phyloP scores from a whole-genome alignment of 2,329 filamentous ascomycete species.

The Fusarium fracticaudum region DNA sequence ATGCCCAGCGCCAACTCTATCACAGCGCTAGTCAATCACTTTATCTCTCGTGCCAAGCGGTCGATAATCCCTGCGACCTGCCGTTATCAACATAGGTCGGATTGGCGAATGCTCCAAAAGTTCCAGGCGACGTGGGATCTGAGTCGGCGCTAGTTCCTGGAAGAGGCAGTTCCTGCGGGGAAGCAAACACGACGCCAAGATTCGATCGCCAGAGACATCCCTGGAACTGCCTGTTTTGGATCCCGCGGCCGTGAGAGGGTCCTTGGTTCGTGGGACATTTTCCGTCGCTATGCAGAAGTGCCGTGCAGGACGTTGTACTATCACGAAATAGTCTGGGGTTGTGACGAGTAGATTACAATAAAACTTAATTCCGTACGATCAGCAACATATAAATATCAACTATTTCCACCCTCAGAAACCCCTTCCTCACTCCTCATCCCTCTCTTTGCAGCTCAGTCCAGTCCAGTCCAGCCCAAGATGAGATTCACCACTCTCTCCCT shows the following conservation, averaged over 20 bases:
- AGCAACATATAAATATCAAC: conserved; percentile 23
- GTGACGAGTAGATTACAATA: background rate
- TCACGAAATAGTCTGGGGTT: background rate
- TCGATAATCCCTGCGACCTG: conserved; percentile 33
- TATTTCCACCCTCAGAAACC: background rate
- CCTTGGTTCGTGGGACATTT: conserved; percentile 23
- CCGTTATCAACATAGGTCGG: conserved; percentile 40
- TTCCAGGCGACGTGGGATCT: conserved; percentile 34
- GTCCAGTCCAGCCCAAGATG: conserved; percentile 29
- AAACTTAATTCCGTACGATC: background rate
- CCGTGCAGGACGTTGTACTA: conserved; percentile 15
- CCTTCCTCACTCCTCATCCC: conserved; percentile 11
- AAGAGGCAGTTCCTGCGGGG: conserved; percentile 40
- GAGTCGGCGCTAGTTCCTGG: conserved; percentile 36
- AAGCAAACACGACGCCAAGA: conserved; percentile 27
- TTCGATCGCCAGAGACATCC: conserved; percentile 23
- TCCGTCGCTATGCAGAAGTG: conserved; percentile 25
- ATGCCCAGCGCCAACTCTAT: background rate
- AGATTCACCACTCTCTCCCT: conserved; percentile 34
- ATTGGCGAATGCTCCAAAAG: conserved; percentile 33
- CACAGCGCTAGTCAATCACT: background rate
- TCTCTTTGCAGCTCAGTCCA: background rate
- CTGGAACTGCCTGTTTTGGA: conserved; percentile 41
- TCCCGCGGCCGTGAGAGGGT: conserved; percentile 5
- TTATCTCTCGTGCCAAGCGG: background rate